Evolutionary conservation across 352 stramenopile species (phyloP).

Genomic region (Phytophthora quininea): DNA sequence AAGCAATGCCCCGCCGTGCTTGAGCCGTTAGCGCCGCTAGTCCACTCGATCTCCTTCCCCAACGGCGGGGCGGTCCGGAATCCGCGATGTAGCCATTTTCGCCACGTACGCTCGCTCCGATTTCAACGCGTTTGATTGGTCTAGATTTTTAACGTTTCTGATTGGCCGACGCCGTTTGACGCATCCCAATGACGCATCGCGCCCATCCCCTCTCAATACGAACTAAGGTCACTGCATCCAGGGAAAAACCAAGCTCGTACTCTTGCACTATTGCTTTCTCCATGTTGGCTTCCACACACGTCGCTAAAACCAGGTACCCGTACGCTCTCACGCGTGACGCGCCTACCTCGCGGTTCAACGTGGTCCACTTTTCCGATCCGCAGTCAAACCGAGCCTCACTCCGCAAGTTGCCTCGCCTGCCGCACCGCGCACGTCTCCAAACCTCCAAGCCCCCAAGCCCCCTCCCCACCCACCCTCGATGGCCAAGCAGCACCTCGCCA

Average conservation of each 20-base stretch:
- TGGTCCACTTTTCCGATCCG: not conserved
- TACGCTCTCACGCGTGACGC: slow-evolving; percentile 29
- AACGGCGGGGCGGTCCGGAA: not conserved
- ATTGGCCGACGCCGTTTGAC: slow-evolving; percentile 12
- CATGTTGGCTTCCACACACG: not conserved
- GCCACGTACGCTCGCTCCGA: slow-evolving; percentile 24
- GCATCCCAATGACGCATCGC: slow-evolving; percentile 7
- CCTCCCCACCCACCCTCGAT: slow-evolving; percentile 31
- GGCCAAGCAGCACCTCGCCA: slow-evolving; percentile 74
- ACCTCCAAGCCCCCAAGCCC: not conserved
- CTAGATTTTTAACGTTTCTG: slow-evolving; percentile 8
- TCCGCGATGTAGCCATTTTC: not conserved
- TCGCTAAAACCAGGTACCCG: not conserved
- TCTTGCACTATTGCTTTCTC: not conserved
- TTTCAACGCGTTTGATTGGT: too few relatives aligned
- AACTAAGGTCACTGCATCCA: slow-evolving; percentile 6
- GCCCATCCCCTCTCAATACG: slow-evolving; percentile 11
- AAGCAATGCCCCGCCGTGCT: slow-evolving; percentile 6
- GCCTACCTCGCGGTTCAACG: slow-evolving; percentile 25
- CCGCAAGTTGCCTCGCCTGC: slow-evolving; percentile 29
- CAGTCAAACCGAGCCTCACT: slow-evolving; percentile 15
- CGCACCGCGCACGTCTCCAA: slow-evolving; percentile 16
- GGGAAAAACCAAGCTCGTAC: not conserved
- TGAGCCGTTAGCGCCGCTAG: slow-evolving; percentile 1
- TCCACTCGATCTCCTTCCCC: not conserved